Percentiles rank a stretch among this genome's conserved stretches.
Evolutionary conservation across 805 yeast genomes (phyloP).

Genomic region (Maudiozyma bulderi): DNA sequence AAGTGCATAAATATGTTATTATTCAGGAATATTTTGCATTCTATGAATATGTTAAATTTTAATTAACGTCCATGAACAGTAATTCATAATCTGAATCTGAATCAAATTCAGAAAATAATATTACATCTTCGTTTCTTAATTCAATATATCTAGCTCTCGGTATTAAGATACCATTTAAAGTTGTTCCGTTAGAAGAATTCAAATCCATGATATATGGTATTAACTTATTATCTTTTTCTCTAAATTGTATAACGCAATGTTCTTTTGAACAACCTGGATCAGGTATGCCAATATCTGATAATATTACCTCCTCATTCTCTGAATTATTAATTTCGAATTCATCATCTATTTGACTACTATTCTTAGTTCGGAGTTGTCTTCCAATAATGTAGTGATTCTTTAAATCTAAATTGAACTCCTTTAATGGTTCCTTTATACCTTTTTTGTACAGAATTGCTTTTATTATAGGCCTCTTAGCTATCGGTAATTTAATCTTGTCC

Average conservation of each 20-base stretch:
- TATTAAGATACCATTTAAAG: slow-evolving; percentile 32
- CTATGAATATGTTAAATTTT: not conserved
- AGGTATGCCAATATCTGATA: slow-evolving; percentile 32
- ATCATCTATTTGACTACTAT: not conserved
- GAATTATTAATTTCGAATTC: not conserved
- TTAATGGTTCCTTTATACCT: slow-evolving; percentile 18
- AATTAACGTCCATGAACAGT: slow-evolving; percentile 11
- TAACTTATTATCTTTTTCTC: slow-evolving; percentile 16
- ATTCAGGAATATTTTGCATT: not conserved
- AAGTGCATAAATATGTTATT: not conserved
- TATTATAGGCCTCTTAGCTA: slow-evolving; percentile 15
- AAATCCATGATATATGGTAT: slow-evolving; percentile 38
- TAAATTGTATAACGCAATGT: slow-evolving; percentile 42
- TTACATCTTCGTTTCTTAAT: slow-evolving; percentile 32
- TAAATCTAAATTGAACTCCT: slow-evolving; percentile 17
- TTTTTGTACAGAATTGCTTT: slow-evolving; percentile 25
- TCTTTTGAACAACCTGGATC: slow-evolving; percentile 35
- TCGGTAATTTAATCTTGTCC: slow-evolving; percentile 11
- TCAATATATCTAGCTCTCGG: slow-evolving; percentile 36
- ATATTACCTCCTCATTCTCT: slow-evolving; percentile 13
- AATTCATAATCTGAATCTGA: slow-evolving; percentile 25
- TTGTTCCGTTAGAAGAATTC: slow-evolving; percentile 40
- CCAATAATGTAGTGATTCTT: slow-evolving; percentile 31
- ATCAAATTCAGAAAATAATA: slow-evolving; percentile 31
- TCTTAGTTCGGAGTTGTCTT: slow-evolving; percentile 13